Evolutionary conservation across 805 yeast genomes (phyloP).

Genomic region (Cyberlindnera euphorbiae): DNA sequence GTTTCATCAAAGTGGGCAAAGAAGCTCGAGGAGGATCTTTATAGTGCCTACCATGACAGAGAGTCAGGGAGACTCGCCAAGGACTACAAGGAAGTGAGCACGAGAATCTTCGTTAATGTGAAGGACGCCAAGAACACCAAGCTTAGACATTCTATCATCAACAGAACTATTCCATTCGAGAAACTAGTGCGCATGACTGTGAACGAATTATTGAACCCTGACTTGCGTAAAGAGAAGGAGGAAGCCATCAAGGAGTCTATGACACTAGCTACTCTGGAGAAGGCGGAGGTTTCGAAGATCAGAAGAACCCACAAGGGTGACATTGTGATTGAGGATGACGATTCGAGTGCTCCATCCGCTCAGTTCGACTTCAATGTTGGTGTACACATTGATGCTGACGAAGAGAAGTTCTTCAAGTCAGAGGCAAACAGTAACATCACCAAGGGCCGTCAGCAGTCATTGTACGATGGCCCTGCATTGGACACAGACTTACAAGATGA

Average conservation of each 20-base stretch:
- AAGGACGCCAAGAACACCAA: slow-evolving; percentile 49
- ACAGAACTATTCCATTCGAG: slow-evolving; percentile 46
- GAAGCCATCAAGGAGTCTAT: slow-evolving; percentile 66
- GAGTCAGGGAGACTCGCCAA: slow-evolving; percentile 20
- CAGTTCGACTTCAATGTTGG: slow-evolving; percentile 29
- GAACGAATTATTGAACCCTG: slow-evolving; percentile 77
- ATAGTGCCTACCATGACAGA: slow-evolving; percentile 31
- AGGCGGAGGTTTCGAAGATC: slow-evolving; percentile 55
- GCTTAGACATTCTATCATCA: slow-evolving; percentile 55
- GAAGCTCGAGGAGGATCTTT: slow-evolving; percentile 48
- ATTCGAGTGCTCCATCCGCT: slow-evolving; percentile 8
- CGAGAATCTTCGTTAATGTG: slow-evolving; percentile 60
- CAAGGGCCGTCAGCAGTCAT: slow-evolving; percentile 14
- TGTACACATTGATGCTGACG: slow-evolving; percentile 18
- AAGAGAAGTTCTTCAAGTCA: slow-evolving; percentile 18
- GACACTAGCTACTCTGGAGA: slow-evolving; percentile 61
- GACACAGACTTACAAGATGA: too few relatives aligned
- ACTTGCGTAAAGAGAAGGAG: slow-evolving; percentile 63
- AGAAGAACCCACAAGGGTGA: slow-evolving; percentile 87
- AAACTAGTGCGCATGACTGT: slow-evolving; percentile 61
- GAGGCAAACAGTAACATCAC: slow-evolving; percentile 8
- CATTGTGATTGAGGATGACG: slow-evolving; percentile 61
- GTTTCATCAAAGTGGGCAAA: slow-evolving; percentile 43
- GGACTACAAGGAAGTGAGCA: slow-evolving; percentile 60
- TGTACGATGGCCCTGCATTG: slow-evolving; percentile 5